phyloP scores from a whole-genome alignment of 768 basidiomycete genomes.

The Phylloporus rhodoxanthus region DNA sequence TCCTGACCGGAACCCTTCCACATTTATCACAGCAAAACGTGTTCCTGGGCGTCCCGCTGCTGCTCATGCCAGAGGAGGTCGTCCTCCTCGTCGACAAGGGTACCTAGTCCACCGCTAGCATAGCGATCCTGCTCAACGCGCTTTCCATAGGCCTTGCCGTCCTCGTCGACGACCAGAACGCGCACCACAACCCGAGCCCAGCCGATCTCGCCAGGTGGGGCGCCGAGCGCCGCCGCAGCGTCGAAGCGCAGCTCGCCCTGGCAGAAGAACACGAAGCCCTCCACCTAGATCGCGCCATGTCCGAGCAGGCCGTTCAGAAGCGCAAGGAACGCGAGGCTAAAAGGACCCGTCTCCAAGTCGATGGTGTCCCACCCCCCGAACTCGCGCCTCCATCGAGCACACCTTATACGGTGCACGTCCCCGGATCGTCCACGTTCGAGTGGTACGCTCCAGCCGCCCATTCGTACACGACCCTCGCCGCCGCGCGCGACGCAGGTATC shows the following conservation, averaged over 20 bases:
- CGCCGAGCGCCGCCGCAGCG: conserved; percentile 39
- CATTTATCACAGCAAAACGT: conserved; percentile 95
- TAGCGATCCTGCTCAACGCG: no score
- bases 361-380: conserved; percentile 2
- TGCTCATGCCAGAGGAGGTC: conserved; percentile 88
- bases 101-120: conserved; percentile 26
- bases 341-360: conserved; percentile 18
- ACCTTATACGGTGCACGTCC: conserved; percentile 56
- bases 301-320: conserved; percentile 63
- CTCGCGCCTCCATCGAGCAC: conserved; percentile 2
- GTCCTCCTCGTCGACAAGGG: conserved; percentile 82
- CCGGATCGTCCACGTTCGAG: conserved; percentile 47
- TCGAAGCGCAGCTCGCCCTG: conserved; percentile 44
- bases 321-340: conserved; percentile 61
- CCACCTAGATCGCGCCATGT: conserved; percentile 38
- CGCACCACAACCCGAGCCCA: conserved; percentile 46
- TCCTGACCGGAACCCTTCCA: conserved; percentile 86
- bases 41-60: conserved; percentile 87
- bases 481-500: conserved; percentile 60
- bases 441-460: conserved; percentile 57
- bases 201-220: conserved; percentile 52
- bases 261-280: conserved; percentile 44
- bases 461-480: conserved; percentile 50
- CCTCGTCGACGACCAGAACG: conserved; percentile 64
- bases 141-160: conserved; percentile 57